Percentiles rank a stretch among this genome's conserved stretches.
Evolutionary conservation across 768 basidiomycete genomes (phyloP).

Genomic region (Dictyophora rubrovolvata): DNA sequence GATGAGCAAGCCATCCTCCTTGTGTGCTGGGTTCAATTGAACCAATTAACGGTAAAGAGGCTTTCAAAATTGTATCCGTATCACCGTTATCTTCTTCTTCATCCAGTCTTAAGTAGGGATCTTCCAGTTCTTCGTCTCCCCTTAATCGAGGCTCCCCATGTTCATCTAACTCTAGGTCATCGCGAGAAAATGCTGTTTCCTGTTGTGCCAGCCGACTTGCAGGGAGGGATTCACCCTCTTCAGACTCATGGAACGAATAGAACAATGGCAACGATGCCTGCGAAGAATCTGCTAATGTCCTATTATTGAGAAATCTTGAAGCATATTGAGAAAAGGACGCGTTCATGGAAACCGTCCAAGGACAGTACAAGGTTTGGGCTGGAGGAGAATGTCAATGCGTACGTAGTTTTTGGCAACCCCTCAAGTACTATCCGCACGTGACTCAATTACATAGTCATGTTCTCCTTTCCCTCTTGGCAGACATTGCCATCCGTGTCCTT

Average conservation of each 20-base stretch:
- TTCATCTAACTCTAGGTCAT: conserved; percentile 44
- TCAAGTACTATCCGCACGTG: neutral
- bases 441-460: conserved; percentile 1
- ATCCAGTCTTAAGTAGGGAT: conserved; percentile 71
- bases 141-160: conserved; percentile 46
- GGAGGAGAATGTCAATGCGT: neutral
- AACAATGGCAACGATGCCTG: conserved; percentile 67
- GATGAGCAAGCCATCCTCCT: conserved; percentile 64
- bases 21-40: conserved; percentile 25
- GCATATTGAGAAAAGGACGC: conserved; percentile 36
- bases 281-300: conserved; percentile 36
- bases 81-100: conserved; percentile 42
- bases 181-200: conserved; percentile 36
- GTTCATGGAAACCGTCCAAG: conserved; percentile 4
- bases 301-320: conserved; percentile 67
- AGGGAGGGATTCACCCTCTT: conserved; percentile 54
- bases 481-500: conserved; percentile 25
- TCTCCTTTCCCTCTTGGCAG: conserved; percentile 7
- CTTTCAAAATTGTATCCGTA: conserved; percentile 22
- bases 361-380: neutral
- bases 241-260: conserved; percentile 63
- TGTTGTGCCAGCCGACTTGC: conserved; percentile 27
- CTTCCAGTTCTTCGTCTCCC: conserved; percentile 47
- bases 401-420: neutral
- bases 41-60: conserved; percentile 28